Conservation (phyloP, 169 alveolate genomes). For the Plasmodium cynomolgi region DNA sequence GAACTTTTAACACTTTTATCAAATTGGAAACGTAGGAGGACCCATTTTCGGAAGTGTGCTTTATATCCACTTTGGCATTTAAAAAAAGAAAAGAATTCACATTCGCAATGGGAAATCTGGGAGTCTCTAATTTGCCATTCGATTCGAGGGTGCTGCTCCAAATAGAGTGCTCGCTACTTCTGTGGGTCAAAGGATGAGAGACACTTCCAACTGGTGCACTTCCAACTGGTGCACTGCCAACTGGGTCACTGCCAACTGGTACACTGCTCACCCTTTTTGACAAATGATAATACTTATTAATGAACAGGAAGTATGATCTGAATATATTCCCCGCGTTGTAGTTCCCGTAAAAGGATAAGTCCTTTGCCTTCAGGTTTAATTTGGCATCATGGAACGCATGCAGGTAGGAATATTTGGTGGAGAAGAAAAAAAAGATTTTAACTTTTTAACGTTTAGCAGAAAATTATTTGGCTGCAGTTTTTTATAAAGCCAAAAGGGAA, state of each 20-base stretch:
- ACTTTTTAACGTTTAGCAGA: conserved; percentile 38
- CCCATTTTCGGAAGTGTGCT: background rate
- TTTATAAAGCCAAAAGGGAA: conserved; percentile 69
- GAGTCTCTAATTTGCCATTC: background rate
- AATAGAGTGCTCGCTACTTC: background rate
- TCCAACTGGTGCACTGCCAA: background rate
- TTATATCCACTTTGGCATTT: conserved; percentile 27
- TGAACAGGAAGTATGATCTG: conserved; percentile 21
- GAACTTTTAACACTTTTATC: conserved; percentile 11
- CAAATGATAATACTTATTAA: conserved; percentile 58
- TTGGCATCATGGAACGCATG: conserved; percentile 57
- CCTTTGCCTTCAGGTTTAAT: conserved; percentile 22
- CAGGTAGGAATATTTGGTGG: conserved; percentile 57
- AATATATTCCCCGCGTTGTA: conserved; percentile 21
- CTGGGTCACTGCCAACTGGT: background rate
- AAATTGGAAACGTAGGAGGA: conserved; percentile 1
- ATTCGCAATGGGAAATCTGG: background rate
- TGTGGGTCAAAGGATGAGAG: background rate
- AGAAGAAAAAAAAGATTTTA: conserved; percentile 46
- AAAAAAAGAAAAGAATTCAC: conserved; percentile 46
- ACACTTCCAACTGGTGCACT: background rate
- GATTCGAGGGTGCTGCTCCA: background rate
- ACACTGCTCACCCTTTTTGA: background rate
- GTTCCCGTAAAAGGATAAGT: conserved; percentile 17
- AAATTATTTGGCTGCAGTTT: conserved; percentile 51